Percentiles rank a stretch among this genome's conserved stretches.
Evolutionary conservation across 495 filamentous ascomycete genomes (phyloP).

Genomic region (Penicillium canescens): DNA sequence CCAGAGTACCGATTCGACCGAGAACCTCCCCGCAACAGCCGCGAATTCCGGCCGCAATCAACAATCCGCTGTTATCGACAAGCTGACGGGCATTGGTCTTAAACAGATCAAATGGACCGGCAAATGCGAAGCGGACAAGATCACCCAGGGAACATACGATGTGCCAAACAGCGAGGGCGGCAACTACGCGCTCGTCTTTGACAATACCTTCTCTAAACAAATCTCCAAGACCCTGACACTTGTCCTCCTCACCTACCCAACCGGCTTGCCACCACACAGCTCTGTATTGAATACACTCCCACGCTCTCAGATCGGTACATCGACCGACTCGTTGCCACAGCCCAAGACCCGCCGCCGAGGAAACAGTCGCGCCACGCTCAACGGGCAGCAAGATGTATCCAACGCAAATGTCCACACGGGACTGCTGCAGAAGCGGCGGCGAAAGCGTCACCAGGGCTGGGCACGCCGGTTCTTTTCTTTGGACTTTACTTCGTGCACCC

Average conservation of each 20-base stretch:
- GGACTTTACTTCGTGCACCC: conserved; percentile 84
- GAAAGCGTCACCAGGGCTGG: conserved; percentile 92
- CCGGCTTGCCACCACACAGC: conserved; percentile 71
- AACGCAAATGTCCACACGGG: conserved; percentile 64
- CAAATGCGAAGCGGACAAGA: conserved; percentile 94
- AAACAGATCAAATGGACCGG: conserved; percentile 86
- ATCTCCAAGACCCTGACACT: conserved; percentile 92
- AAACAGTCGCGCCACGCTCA: conserved; percentile 32
- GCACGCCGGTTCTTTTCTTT: conserved; percentile 92
- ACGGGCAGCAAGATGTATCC: conserved; percentile 26
- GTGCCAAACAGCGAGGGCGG: conserved; percentile 71
- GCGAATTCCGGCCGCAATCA: conserved; percentile 37
- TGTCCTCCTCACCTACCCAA: conserved; percentile 90
- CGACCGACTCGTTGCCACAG: conserved; percentile 35
- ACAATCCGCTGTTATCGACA: conserved; percentile 69
- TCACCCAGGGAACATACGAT: conserved; percentile 87
- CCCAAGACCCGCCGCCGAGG: conserved; percentile 32
- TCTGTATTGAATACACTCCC: conserved; percentile 42
- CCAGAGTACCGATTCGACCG: conserved; percentile 43
- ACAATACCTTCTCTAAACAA: conserved; percentile 98
- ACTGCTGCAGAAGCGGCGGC: conserved; percentile 79
- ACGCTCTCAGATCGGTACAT: conserved; percentile 34
- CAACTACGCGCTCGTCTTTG: conserved; percentile 96
- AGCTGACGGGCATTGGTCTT: conserved; percentile 80
- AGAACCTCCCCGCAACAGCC: conserved; percentile 38